Conservation (phyloP, 768 basidiomycete genomes). For the Gymnopilus dilepis region DNA sequence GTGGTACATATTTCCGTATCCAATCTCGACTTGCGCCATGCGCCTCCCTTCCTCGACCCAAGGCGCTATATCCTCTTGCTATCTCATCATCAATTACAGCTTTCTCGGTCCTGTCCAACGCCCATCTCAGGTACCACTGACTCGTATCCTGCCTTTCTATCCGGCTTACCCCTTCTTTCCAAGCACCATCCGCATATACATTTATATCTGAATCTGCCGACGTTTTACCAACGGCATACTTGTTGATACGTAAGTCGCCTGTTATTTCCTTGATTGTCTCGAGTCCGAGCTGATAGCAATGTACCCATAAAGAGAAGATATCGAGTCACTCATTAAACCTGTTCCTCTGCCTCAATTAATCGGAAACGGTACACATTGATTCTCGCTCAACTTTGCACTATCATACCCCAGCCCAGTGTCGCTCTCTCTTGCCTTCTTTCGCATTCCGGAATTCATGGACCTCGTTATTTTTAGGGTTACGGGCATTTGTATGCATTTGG, state of each 20-base stretch:
- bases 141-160: not conserved
- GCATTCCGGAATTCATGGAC: slow-evolving; percentile 22
- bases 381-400: not conserved
- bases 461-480: slow-evolving; percentile 19
- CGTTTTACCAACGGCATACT: slow-evolving; percentile 21
- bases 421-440: slow-evolving; percentile 5
- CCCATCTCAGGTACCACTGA: slow-evolving; percentile 4
- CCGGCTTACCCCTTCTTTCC: slow-evolving; percentile 10
- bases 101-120: not conserved
- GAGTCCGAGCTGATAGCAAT: slow-evolving; percentile 12
- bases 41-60: slow-evolving; percentile 7
- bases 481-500: slow-evolving; percentile 15
- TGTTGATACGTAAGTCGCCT: slow-evolving; percentile 20
- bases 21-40: slow-evolving; percentile 1
- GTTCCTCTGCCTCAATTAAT: slow-evolving; percentile 13
- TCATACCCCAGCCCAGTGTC: slow-evolving; percentile 3
- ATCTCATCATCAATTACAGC: slow-evolving; percentile 12
- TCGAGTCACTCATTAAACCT: slow-evolving; percentile 16
- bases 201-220: slow-evolving; percentile 24
- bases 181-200: not conserved
- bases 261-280: slow-evolving; percentile 8
- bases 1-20: slow-evolving; percentile 18
- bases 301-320: slow-evolving; percentile 15
- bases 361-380: slow-evolving; percentile 10
- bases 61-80: slow-evolving; percentile 6